Conservation (phyloP, 129 eudicot species). For the Artemisia annua region DNA sequence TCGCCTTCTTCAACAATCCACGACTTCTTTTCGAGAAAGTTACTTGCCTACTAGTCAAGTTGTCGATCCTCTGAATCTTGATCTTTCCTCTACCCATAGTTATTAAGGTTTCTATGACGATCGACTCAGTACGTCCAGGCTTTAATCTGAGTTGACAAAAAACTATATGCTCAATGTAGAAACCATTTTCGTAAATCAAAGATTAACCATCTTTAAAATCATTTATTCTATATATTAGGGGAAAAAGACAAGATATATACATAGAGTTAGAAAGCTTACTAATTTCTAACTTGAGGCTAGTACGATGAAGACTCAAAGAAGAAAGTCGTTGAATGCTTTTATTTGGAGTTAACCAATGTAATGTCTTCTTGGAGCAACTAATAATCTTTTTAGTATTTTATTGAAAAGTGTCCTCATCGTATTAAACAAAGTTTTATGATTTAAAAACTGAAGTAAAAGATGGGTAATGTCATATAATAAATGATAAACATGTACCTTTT, state of each 20-base stretch:
- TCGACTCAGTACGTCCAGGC: background rate
- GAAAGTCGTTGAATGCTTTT: background rate
- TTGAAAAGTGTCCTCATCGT: background rate
- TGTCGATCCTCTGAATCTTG: constrained; percentile 25
- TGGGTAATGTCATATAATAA: too few relatives aligned
- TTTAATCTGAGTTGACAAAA: background rate
- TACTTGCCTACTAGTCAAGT: constrained; percentile 27
- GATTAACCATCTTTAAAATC: background rate
- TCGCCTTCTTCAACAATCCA: constrained; percentile 30
- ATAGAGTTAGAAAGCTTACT: constrained; percentile 13
- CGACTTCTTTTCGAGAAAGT: constrained; percentile 29
- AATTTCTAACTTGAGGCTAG: constrained; percentile 10
- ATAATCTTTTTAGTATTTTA: background rate
- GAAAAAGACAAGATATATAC: background rate
- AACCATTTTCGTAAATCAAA: background rate
- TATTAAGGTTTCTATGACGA: background rate
- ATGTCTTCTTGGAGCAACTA: background rate
- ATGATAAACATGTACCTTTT: too few relatives aligned
- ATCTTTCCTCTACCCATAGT: constrained; percentile 34
- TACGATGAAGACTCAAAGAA: background rate
- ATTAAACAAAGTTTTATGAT: background rate
- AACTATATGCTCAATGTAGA: background rate
- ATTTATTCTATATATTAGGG: background rate
- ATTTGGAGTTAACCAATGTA: too few relatives aligned
- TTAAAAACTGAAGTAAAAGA: background rate